Conservation (phyloP, 192 early-diverging fungal genomes). For the Backusella westeae region DNA sequence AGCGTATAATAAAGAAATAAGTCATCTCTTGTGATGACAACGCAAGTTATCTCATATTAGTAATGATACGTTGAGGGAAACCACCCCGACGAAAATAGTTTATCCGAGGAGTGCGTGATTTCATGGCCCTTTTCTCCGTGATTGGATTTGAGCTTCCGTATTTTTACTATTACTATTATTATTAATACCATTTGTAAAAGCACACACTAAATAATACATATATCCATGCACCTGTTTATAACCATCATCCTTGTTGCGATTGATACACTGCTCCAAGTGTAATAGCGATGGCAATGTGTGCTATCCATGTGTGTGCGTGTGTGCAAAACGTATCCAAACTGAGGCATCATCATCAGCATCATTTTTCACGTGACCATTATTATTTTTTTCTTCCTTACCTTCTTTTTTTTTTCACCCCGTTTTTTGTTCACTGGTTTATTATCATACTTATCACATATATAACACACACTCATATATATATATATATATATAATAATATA, state of each 20-base stretch:
- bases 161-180: neutral
- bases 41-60: neutral
- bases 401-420: slow-evolving; percentile 7
- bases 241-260: no score
- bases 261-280: neutral
- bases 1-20: neutral
- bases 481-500: neutral
- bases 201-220: neutral
- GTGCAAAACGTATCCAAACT: neutral
- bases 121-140: slow-evolving; percentile 1
- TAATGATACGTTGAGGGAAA: neutral
- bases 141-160: neutral
- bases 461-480: neutral
- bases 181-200: neutral
- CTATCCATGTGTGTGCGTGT: neutral
- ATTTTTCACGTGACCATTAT: neutral
- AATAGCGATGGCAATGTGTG: neutral
- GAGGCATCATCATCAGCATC: neutral
- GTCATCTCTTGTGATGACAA: no score
- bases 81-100: neutral
- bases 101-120: neutral
- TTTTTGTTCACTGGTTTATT: slow-evolving; percentile 6
- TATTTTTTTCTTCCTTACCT: neutral
- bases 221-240: no score
- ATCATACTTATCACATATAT: neutral